Evolutionary conservation across 331 rosid genomes (phyloP).

Genomic region (Quercus phellos): DNA sequence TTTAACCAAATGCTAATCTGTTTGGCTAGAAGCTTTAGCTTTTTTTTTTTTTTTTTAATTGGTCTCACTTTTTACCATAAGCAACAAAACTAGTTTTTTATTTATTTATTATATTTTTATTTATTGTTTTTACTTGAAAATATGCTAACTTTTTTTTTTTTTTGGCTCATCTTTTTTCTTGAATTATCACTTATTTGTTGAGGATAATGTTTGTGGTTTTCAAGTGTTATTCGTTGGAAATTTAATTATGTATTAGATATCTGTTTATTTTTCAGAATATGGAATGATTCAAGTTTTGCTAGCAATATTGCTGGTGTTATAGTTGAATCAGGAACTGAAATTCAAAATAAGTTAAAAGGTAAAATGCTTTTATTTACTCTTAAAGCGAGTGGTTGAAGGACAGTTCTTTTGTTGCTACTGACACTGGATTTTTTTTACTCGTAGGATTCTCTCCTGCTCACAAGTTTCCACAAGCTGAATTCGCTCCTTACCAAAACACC

Average conservation of each 20-base stretch:
- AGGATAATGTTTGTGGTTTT: slow-evolving; percentile 6
- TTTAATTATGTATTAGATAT: slow-evolving; percentile 6
- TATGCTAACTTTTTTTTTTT: too few species aligned
- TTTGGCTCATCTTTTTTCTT: neutral
- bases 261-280: slow-evolving; percentile 45
- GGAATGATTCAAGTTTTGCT: slow-evolving; percentile 56
- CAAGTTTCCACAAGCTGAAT: slow-evolving; percentile 80
- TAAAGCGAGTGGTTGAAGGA: slow-evolving; percentile 2
- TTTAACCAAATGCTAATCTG: too few species aligned
- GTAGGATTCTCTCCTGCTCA: slow-evolving; percentile 82
- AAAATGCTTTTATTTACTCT: slow-evolving; percentile 20
- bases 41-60: too few species aligned
- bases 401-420: slow-evolving; percentile 22
- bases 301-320: slow-evolving; percentile 69
- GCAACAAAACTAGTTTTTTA: too few species aligned
- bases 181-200: slow-evolving; percentile 2
- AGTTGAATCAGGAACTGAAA: slow-evolving; percentile 49
- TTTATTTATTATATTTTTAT: too few species aligned
- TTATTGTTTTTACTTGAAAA: too few species aligned
- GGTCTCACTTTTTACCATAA: too few species aligned
- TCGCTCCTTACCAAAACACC: slow-evolving; percentile 55
- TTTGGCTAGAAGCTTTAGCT: too few species aligned
- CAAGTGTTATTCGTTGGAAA: slow-evolving; percentile 2
- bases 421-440: slow-evolving; percentile 15
- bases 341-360: slow-evolving; percentile 40